phyloP scores from a whole-genome alignment of 2,329 filamentous ascomycete species.

The Fusarium sp. region DNA sequence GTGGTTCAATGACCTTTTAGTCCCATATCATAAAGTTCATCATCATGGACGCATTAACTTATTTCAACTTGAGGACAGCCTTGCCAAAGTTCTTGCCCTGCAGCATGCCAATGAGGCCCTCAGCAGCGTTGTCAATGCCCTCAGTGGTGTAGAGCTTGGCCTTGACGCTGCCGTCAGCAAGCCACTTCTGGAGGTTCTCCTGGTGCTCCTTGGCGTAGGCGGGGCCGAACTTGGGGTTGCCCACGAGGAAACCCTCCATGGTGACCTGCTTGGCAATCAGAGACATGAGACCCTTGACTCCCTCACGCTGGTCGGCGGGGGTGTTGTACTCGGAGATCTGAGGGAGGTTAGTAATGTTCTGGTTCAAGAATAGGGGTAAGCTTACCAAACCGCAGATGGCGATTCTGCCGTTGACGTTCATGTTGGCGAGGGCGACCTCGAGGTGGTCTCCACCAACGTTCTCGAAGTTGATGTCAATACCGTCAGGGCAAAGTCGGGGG shows the following conservation, averaged over 20 bases:
- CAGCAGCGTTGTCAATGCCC: slow-evolving; percentile 81
- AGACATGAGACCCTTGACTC: slow-evolving; percentile 72
- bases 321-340: slow-evolving; percentile 74
- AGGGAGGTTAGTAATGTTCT: not conserved
- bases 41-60: slow-evolving; percentile 19
- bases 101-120: slow-evolving; percentile 80
- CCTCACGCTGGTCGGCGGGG: slow-evolving; percentile 64
- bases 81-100: slow-evolving; percentile 87
- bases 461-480: slow-evolving; percentile 75
- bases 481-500: slow-evolving; percentile 75
- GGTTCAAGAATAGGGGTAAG: not conserved
- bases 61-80: slow-evolving; percentile 74
- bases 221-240: slow-evolving; percentile 71
- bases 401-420: slow-evolving; percentile 74
- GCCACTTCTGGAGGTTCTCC: slow-evolving; percentile 79
- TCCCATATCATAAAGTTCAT: slow-evolving; percentile 17
- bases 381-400: slow-evolving; percentile 70
- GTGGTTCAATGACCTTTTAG: not conserved
- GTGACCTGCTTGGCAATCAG: slow-evolving; percentile 75
- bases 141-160: slow-evolving; percentile 74
- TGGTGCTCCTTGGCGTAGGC: slow-evolving; percentile 77
- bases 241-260: slow-evolving; percentile 81
- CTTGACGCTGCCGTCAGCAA: slow-evolving; percentile 80
- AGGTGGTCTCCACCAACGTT: slow-evolving; percentile 66
- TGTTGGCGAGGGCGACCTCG: slow-evolving; percentile 56